Percentiles rank a stretch among this genome's conserved stretches.
Conservation (phyloP, 192 early-diverging fungal genomes). For the Chytriomyces sp. region DNA sequence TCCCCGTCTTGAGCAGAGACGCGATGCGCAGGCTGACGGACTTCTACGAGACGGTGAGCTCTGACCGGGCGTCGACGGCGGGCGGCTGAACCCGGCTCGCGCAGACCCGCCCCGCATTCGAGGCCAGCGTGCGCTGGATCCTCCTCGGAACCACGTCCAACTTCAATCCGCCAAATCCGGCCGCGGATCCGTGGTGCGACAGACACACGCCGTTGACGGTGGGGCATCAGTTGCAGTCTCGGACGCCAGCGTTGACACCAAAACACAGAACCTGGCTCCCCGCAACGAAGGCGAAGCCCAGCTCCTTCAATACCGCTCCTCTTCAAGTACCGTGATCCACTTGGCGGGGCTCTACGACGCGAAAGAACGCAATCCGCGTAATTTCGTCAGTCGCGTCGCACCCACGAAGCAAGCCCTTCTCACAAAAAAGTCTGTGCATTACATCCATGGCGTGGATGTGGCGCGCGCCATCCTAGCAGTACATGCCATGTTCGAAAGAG, state of each 20-base stretch:
- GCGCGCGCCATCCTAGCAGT: slow-evolving; percentile 57
- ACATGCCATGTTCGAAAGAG: slow-evolving; percentile 31
- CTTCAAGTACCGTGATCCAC: slow-evolving; percentile 38
- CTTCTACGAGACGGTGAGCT: no score
- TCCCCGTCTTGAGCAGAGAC: slow-evolving; percentile 49
- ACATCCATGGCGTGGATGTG: slow-evolving; percentile 63
- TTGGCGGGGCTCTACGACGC: slow-evolving; percentile 62
- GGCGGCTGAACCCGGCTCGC: neutral
- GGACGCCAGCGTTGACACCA: neutral
- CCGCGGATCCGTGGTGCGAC: slow-evolving; percentile 20
- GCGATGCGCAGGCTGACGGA: slow-evolving; percentile 32
- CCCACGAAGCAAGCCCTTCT: slow-evolving; percentile 27
- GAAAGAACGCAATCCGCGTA: slow-evolving; percentile 49
- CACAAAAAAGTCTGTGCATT: slow-evolving; percentile 29
- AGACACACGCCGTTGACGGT: slow-evolving; percentile 10
- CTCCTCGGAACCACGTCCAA: slow-evolving; percentile 48
- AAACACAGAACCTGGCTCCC: neutral
- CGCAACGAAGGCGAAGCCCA: slow-evolving; percentile 17
- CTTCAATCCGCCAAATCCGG: neutral
- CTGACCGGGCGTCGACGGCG: no score
- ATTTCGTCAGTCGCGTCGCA: slow-evolving; percentile 59
- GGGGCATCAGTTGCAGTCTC: neutral
- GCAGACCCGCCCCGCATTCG: slow-evolving; percentile 34
- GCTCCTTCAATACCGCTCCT: neutral
- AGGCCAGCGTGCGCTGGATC: slow-evolving; percentile 33